Evolutionary conservation across 2,329 filamentous ascomycete species (phyloP).

Genomic region (Talaromyces atroroseus): DNA sequence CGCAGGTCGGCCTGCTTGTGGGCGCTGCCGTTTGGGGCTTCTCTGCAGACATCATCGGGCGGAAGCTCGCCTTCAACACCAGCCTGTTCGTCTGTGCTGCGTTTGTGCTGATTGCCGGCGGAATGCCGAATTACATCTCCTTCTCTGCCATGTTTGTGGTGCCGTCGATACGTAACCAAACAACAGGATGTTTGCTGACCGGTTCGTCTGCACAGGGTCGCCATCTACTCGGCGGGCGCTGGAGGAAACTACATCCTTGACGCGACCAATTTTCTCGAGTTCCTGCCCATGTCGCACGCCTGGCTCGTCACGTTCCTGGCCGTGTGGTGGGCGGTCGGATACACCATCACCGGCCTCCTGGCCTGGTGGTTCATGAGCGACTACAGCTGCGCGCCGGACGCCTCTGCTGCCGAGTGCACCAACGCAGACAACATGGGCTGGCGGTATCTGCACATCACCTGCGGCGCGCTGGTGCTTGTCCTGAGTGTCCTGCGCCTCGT

Average conservation of each 20-base stretch:
- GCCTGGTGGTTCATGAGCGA: constrained; percentile 6
- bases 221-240: constrained; percentile 5
- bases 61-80: constrained; percentile 6
- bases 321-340: constrained; percentile 7
- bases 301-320: constrained; percentile 8
- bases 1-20: constrained; percentile 3
- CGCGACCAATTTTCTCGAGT: constrained; percentile 7
- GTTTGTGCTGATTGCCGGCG: constrained; percentile 9
- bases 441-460: constrained; percentile 8
- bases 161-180: too few relatives aligned
- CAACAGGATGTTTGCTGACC: neutral
- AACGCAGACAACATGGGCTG: constrained; percentile 5
- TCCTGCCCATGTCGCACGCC: constrained; percentile 3
- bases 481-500: neutral
- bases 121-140: constrained; percentile 7
- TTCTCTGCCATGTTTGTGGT: constrained; percentile 6
- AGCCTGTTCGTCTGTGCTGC: constrained; percentile 7
- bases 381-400: neutral
- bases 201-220: neutral
- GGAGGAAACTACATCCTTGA: constrained; percentile 10
- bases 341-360: constrained; percentile 1
- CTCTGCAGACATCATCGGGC: constrained; percentile 6
- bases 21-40: constrained; percentile 8
- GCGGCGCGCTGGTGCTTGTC: constrained; percentile 2
- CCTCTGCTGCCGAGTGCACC: neutral